phyloP scores from a whole-genome alignment of 768 basidiomycete species.

The Trametes cinnabarina region DNA sequence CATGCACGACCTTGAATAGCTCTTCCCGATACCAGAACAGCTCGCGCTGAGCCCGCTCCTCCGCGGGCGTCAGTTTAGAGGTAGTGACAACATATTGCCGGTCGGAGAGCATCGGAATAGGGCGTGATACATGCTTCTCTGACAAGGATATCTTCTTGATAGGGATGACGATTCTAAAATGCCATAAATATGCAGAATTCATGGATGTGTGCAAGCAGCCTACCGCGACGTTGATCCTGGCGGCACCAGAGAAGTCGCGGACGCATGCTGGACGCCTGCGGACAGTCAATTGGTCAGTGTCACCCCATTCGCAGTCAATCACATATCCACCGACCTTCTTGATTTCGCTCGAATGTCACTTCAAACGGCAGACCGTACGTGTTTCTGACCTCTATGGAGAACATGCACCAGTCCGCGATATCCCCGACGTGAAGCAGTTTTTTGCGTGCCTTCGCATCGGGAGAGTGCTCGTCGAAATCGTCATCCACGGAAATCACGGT shows the following conservation, averaged over 20 bases:
- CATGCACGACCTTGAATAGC: slow-evolving; percentile 64
- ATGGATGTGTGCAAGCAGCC: slow-evolving; percentile 18
- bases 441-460: slow-evolving; percentile 20
- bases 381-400: slow-evolving; percentile 89
- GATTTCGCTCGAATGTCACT: slow-evolving; percentile 67
- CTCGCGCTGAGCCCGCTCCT: slow-evolving; percentile 67
- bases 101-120: slow-evolving; percentile 83
- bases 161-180: slow-evolving; percentile 60
- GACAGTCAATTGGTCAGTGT: neutral
- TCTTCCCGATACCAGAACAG: slow-evolving; percentile 97
- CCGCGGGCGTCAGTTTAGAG: slow-evolving; percentile 54
- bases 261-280: slow-evolving; percentile 40
- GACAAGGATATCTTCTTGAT: slow-evolving; percentile 67
- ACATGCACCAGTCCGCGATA: slow-evolving; percentile 75
- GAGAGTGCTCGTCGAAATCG: slow-evolving; percentile 22
- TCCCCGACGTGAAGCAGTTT: slow-evolving; percentile 43
- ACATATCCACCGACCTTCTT: slow-evolving; percentile 47
- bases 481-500: slow-evolving; percentile 13
- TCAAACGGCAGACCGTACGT: slow-evolving; percentile 91
- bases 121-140: slow-evolving; percentile 51
- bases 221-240: slow-evolving; percentile 86
- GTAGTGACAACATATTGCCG: slow-evolving; percentile 90
- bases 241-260: slow-evolving; percentile 62
- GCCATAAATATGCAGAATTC: neutral
- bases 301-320: neutral